Conservation (phyloP, 1,284 basidiomycete genomes). For the Melampsora abietis-canadensis region DNA sequence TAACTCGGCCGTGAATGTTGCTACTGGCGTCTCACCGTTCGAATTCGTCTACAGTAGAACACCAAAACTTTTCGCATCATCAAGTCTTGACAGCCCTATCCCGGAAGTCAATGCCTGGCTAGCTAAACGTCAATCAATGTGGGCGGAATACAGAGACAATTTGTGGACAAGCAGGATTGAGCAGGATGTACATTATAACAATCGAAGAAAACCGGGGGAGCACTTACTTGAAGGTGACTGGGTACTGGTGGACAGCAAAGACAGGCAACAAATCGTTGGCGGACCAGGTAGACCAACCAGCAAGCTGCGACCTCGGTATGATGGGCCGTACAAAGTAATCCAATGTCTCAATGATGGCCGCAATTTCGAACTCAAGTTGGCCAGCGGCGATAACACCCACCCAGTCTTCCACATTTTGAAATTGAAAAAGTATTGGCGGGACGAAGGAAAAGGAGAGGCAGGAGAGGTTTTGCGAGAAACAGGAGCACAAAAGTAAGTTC, state of each 20-base stretch:
- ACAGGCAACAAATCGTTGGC: background rate
- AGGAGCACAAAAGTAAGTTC: too few species aligned
- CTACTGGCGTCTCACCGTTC: constrained; percentile 44
- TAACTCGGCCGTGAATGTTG: constrained; percentile 43
- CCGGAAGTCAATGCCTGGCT: too few species aligned
- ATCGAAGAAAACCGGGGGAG: too few species aligned
- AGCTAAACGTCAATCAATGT: background rate
- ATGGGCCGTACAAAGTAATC: background rate
- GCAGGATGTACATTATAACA: background rate
- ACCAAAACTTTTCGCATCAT: constrained; percentile 38
- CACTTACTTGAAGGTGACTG: background rate
- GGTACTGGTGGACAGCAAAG: background rate
- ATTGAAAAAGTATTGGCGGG: background rate
- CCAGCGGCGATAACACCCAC: background rate
- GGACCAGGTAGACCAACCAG: background rate
- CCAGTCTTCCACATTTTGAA: constrained; percentile 14
- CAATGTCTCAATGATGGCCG: background rate
- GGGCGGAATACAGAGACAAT: constrained; percentile 2
- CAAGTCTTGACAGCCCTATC: too few species aligned
- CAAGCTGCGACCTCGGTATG: background rate
- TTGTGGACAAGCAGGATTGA: constrained; percentile 5
- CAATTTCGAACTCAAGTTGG: background rate
- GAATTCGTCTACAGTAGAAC: constrained; percentile 45
- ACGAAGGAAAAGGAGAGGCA: too few species aligned
- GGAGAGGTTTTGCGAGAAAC: too few species aligned